phyloP scores from a whole-genome alignment of 2,329 filamentous ascomycete species.

The Fusarium mundagurra region DNA sequence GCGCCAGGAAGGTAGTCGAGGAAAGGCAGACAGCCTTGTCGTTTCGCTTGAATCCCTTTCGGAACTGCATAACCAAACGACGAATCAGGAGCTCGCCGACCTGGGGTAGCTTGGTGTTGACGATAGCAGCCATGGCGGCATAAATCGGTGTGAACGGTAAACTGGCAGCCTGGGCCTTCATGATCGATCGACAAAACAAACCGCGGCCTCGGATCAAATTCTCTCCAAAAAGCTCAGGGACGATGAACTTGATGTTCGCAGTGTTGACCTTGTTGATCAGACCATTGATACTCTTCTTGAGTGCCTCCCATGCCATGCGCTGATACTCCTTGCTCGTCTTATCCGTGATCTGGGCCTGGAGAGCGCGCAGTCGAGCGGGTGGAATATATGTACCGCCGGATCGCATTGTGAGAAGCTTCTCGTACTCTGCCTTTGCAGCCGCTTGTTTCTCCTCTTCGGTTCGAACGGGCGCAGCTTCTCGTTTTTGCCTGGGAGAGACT shows the following conservation, averaged over 20 bases:
- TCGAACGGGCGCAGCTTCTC: constrained; percentile 54
- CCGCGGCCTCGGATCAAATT: constrained; percentile 92
- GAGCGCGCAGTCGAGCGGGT: constrained; percentile 85
- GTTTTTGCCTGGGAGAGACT: constrained; percentile 45
- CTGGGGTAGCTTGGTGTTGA: constrained; percentile 96
- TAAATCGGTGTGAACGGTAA: constrained; percentile 97
- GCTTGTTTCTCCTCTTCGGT: constrained; percentile 88
- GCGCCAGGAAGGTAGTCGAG: constrained; percentile 92
- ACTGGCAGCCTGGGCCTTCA: constrained; percentile 97
- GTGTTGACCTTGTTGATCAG: constrained; percentile 99
- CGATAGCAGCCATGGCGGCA: constrained; percentile 93
- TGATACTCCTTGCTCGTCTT: constrained; percentile 97
- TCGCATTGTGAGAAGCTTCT: constrained; percentile 90
- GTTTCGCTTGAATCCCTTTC: constrained; percentile 94
- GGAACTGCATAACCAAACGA: constrained; percentile 88
- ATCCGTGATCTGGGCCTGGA: constrained; percentile 97
- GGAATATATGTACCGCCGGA: constrained; percentile 97
- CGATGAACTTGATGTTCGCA: constrained; percentile 96
- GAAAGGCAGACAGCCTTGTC: constrained; percentile 96
- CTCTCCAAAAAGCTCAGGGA: constrained; percentile 94
- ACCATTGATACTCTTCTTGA: constrained; percentile 99
- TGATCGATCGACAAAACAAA: constrained; percentile 93
- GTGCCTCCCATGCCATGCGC: constrained; percentile 97
- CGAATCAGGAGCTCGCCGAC: constrained; percentile 91
- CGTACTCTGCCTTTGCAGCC: constrained; percentile 89